Conservation (phyloP, 2,329 filamentous ascomycete species). For the Aplosporella prunicola region DNA sequence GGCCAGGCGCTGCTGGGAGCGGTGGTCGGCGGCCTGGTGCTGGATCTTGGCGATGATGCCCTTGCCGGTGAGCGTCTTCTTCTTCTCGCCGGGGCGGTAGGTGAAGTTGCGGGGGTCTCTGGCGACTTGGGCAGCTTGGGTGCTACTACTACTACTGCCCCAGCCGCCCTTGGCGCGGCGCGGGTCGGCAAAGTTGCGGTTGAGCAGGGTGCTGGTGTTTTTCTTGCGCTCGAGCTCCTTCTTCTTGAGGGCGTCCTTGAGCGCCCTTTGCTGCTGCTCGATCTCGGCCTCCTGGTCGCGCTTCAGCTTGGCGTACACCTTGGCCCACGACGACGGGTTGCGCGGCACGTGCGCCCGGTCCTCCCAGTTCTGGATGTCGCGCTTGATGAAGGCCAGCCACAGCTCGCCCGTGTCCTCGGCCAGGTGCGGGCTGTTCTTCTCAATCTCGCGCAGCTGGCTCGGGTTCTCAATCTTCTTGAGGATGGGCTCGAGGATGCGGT, state of each 20-base stretch:
- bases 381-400: conserved; percentile 71
- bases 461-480: conserved; percentile 64
- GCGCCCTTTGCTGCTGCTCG: conserved; percentile 21
- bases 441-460: conserved; percentile 61
- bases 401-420: conserved; percentile 58
- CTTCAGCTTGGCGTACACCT: conserved; percentile 53
- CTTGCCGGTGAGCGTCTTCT: conserved; percentile 9
- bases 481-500: conserved; percentile 55
- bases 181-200: conserved; percentile 5
- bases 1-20: too few relatives aligned
- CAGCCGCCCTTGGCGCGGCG: conserved; percentile 2
- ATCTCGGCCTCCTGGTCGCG: conserved; percentile 30
- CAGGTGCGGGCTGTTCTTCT: conserved; percentile 68
- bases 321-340: conserved; percentile 63
- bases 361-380: conserved; percentile 62
- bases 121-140: neutral
- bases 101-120: conserved; percentile 9
- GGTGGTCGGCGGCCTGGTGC: conserved; percentile 1
- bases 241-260: conserved; percentile 16
- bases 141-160: too few relatives aligned
- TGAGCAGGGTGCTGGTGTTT: conserved; percentile 8
- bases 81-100: conserved; percentile 4
- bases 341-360: conserved; percentile 55
- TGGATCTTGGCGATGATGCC: conserved; percentile 9
- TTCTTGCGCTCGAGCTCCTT: conserved; percentile 8